Conservation (phyloP, 441 rosid genomes). For the Adansonia gregorii region DNA sequence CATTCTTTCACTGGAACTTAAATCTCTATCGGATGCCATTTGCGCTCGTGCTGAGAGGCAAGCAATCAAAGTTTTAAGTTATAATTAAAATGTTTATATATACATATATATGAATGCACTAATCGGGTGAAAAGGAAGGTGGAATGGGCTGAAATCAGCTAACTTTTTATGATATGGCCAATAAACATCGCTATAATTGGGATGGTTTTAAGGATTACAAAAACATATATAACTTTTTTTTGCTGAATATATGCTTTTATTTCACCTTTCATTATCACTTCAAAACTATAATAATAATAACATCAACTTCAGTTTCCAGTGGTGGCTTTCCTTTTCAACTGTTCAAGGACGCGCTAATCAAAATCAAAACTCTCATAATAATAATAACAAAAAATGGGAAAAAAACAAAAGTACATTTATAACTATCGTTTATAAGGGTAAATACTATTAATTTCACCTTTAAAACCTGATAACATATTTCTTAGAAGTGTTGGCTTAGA, state of each 20-base stretch:
- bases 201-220: background rate
- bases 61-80: too few species aligned
- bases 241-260: background rate
- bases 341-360: background rate
- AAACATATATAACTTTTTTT: background rate
- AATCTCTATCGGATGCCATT: too few species aligned
- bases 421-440: too few species aligned
- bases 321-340: background rate
- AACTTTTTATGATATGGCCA: background rate
- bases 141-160: background rate
- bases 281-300: background rate
- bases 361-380: too few species aligned
- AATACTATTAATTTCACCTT: too few species aligned
- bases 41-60: too few species aligned
- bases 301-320: background rate
- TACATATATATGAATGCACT: too few species aligned
- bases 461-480: too few species aligned
- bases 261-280: background rate
- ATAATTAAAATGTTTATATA: background rate
- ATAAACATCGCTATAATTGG: background rate
- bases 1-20: too few species aligned
- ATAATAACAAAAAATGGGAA: too few species aligned
- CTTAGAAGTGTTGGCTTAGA: too few species aligned
- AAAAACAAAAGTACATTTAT: too few species aligned
- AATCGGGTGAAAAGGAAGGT: background rate